Evolutionary conservation across 75 land plant genomes (phyloP).

Genomic region (Pinus taeda): DNA sequence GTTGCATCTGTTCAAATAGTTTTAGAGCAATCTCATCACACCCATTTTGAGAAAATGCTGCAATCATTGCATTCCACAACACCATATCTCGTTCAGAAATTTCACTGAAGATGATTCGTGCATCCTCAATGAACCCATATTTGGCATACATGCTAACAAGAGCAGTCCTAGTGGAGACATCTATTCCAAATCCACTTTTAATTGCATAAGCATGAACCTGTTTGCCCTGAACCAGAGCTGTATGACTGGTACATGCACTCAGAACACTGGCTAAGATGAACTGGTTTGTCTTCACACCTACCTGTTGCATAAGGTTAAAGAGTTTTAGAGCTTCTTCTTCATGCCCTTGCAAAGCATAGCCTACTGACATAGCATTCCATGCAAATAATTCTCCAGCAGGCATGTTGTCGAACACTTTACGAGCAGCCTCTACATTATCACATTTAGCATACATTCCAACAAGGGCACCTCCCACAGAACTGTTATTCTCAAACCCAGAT

Average conservation of each 20-base stretch:
- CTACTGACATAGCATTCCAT: conserved; percentile 26
- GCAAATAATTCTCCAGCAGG: conserved; percentile 18
- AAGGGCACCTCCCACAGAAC: conserved; percentile 30
- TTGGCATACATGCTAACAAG: conserved; percentile 23
- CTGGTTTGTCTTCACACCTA: conserved; percentile 1
- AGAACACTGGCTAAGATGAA: conserved; percentile 17
- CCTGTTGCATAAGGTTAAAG: conserved; percentile 8
- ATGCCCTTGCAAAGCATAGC: conserved; percentile 25
- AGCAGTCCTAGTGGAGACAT: conserved; percentile 12
- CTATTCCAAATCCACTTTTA: conserved; percentile 15
- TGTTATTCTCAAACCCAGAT: conserved; percentile 13
- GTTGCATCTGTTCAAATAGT: conserved; percentile 1
- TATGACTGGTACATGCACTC: conserved; percentile 9
- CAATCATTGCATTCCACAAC: conserved; percentile 14
- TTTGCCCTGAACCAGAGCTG: neutral
- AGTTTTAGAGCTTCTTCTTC: conserved; percentile 29
- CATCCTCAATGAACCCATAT: conserved; percentile 15
- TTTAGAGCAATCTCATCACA: neutral
- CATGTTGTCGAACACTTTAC: conserved; percentile 15
- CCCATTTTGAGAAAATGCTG: conserved; percentile 6
- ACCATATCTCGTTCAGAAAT: conserved; percentile 18
- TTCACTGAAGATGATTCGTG: conserved; percentile 5
- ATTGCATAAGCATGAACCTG: conserved; percentile 19
- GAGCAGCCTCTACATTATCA: conserved; percentile 26
- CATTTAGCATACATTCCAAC: conserved; percentile 41